phyloP scores from a whole-genome alignment of 2,329 filamentous ascomycete genomes.

The Ophiostoma piceae region DNA sequence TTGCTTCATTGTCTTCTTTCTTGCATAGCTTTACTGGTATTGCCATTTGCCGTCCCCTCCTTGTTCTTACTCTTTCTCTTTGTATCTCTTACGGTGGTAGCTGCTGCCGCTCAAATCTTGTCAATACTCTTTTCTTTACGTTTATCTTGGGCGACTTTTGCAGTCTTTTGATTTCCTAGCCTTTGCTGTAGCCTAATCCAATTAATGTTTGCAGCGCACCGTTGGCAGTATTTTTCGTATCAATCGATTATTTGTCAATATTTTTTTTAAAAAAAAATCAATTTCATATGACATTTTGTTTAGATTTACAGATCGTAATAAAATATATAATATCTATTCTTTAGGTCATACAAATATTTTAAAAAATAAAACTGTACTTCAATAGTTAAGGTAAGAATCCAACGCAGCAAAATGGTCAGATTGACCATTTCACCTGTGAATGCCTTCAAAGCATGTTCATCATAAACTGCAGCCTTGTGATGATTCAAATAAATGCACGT shows the following conservation, averaged over 20 bases:
- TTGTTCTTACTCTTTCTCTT: not conserved
- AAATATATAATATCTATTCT: no score
- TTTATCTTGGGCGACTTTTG: not conserved
- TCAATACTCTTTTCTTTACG: conserved; percentile 10
- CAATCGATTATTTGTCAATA: not conserved
- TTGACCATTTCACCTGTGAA: no score
- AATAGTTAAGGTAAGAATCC: no score
- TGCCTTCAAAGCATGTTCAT: no score
- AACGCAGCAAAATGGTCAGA: no score
- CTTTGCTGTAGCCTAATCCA: not conserved
- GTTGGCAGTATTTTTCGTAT: not conserved
- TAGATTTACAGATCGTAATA: no score
- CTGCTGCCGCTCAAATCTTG: not conserved
- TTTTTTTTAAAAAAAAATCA: no score
- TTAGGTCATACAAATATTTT: no score
- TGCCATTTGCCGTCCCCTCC: not conserved
- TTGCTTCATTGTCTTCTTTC: not conserved
- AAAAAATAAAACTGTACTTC: no score
- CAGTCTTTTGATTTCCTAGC: not conserved
- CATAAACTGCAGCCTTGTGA: not conserved
- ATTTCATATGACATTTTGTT: no score
- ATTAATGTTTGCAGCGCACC: not conserved
- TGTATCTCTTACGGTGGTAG: not conserved
- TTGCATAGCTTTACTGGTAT: conserved; percentile 13
- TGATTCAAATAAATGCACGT: not conserved